Percentiles rank a stretch among this genome's conserved stretches.
phyloP scores from a whole-genome alignment of 257 asterid genomes.

The Thymus quinquecostatus region DNA sequence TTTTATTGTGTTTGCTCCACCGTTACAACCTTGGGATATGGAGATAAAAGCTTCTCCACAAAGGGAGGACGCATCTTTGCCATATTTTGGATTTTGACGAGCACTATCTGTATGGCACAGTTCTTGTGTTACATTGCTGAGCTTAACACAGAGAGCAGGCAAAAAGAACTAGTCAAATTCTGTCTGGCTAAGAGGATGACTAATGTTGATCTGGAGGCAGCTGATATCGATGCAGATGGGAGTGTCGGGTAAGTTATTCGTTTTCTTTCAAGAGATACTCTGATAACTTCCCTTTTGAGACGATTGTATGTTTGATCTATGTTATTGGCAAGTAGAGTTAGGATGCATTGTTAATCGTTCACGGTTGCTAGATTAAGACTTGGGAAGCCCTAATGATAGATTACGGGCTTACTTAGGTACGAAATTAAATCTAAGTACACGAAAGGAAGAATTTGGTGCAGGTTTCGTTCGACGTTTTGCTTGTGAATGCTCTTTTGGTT shows the following conservation, averaged over 20 bases:
- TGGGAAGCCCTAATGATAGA: too few relatives aligned
- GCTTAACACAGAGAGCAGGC: conserved; percentile 71
- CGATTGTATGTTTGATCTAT: neutral
- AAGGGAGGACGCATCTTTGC: conserved; percentile 83
- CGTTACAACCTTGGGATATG: conserved; percentile 88
- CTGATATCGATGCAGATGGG: conserved; percentile 85
- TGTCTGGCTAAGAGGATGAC: conserved; percentile 70
- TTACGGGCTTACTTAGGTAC: neutral
- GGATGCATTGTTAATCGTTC: too few relatives aligned
- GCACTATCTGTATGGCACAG: conserved; percentile 81
- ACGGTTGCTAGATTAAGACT: too few relatives aligned
- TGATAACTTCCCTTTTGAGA: neutral
- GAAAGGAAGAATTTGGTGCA: neutral
- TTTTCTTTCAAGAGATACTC: too few relatives aligned
- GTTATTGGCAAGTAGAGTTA: neutral
- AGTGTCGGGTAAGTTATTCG: conserved; percentile 57
- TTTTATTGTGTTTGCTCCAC: conserved; percentile 86
- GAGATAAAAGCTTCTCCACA: conserved; percentile 90
- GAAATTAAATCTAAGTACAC: neutral
- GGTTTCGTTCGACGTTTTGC: neutral
- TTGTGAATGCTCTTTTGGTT: neutral
- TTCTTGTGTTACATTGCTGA: conserved; percentile 74
- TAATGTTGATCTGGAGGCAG: conserved; percentile 79
- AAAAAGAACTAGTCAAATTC: conserved; percentile 53
- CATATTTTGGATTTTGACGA: conserved; percentile 74